Percentiles rank a stretch among this genome's conserved stretches.
Conservation (phyloP, 352 stramenopile genomes). For the Globisporangium heterothallicum region DNA sequence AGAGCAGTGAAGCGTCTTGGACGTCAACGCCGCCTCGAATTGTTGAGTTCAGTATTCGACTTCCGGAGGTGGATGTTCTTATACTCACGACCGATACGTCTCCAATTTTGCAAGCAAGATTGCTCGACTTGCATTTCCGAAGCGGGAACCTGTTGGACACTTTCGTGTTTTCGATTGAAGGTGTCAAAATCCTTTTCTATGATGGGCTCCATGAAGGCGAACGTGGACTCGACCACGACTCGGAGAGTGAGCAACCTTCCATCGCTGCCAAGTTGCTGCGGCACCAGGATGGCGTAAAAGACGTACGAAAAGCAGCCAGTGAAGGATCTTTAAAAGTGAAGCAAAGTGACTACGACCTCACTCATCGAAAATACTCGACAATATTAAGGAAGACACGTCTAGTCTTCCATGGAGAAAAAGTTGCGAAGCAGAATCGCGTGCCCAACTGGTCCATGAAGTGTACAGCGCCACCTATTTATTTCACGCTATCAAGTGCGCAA, state of each 20-base stretch:
- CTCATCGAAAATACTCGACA: slow-evolving; percentile 40
- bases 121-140: slow-evolving; percentile 47
- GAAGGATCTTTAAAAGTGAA: slow-evolving; percentile 9
- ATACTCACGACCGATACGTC: slow-evolving; percentile 57
- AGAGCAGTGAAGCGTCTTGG: neutral
- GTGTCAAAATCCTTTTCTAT: slow-evolving; percentile 56
- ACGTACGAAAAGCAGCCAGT: slow-evolving; percentile 4
- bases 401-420: slow-evolving; percentile 60
- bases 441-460: slow-evolving; percentile 61
- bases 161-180: slow-evolving; percentile 52
- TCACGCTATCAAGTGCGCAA: slow-evolving; percentile 59
- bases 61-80: slow-evolving; percentile 65
- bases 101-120: slow-evolving; percentile 53
- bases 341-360: slow-evolving; percentile 32
- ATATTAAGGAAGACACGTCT: slow-evolving; percentile 55
- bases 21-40: slow-evolving; percentile 7
- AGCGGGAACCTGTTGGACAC: slow-evolving; percentile 42
- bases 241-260: neutral
- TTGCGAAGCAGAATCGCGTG: slow-evolving; percentile 25
- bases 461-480: slow-evolving; percentile 64
- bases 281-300: slow-evolving; percentile 14
- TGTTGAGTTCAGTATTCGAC: slow-evolving; percentile 44
- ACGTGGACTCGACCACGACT: neutral
- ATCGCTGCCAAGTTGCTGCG: slow-evolving; percentile 3
- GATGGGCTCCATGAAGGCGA: slow-evolving; percentile 19